Evolutionary conservation across 23 red algal species (phyloP), one percentile per base, ranked within the genome.

Genomic region (Pyropia yezoensis): DNA sequence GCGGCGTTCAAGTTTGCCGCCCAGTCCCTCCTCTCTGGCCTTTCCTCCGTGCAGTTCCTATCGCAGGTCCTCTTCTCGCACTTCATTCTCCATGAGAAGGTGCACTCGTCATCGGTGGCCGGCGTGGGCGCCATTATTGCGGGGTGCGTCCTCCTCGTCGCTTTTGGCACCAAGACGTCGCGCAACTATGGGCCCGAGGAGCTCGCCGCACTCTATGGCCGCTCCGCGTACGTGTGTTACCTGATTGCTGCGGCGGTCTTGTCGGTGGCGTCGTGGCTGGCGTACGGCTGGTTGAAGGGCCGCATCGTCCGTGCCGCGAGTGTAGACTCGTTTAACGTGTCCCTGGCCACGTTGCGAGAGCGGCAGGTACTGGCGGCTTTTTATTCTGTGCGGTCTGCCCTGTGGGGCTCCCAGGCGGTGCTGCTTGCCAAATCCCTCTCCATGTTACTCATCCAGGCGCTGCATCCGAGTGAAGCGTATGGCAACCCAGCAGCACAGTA

Each of bases 1-100:
- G 80, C 71, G n/a, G 75, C 88, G 34, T 93, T 83, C 64, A 79
- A 81, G 60, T 93, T 85, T 69, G 88, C 88, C 23, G 88, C 88
- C 32, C 88, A 93, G 57, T 93, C 88, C 18, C 75, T 93, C 17
- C 76, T 93, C 51, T 84, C 88, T 16, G 88, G 88, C 26, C 50
- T 93, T 11, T 75, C 73, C 13, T 93, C 88, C 20, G 74, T 93
- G 22, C 88, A 93, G 57, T 93, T 93, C 75, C 61, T 93, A 3
- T 85, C 79, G 8, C 88, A 93, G 56, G 78, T 93, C 49, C 59
- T 84, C 27, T 93, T 93, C 28, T 79, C 78, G 3, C 60, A 76
- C 20, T 83, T 93, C 50, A 80, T 93, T 19, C 73, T 93, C 3
- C 80, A 85, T 61, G 88, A 93, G 51, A 74, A 74, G 64, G 79